phyloP scores from a whole-genome alignment of 495 filamentous ascomycete species.

The Barbatosphaeria neglecta region DNA sequence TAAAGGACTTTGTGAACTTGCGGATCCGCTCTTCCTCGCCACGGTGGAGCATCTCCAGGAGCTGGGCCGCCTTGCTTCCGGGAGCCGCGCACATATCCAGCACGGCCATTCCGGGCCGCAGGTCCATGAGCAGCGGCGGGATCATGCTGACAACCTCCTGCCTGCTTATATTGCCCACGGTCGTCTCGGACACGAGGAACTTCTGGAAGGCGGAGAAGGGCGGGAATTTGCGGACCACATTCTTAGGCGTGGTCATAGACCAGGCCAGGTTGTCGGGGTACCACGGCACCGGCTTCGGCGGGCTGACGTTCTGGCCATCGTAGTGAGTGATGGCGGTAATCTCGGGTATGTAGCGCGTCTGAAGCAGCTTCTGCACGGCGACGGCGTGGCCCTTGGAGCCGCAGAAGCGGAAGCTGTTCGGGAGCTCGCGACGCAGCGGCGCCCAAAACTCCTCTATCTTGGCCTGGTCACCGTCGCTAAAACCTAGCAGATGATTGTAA shows the following conservation, averaged over 20 bases:
- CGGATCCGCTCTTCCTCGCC: constrained; percentile 78
- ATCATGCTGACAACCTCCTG: constrained; percentile 99
- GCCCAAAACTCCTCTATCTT: constrained; percentile 63
- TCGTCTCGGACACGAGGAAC: constrained; percentile 95
- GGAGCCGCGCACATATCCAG: constrained; percentile 94
- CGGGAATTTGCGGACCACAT: constrained; percentile 76
- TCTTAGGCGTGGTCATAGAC: constrained; percentile 93
- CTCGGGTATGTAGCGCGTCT: constrained; percentile 79
- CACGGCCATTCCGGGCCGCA: constrained; percentile 80
- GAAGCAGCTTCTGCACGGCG: constrained; percentile 70
- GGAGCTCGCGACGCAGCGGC: constrained; percentile 66
- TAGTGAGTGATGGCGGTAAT: constrained; percentile 63
- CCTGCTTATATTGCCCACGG: constrained; percentile 90
- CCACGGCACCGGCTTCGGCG: constrained; percentile 72
- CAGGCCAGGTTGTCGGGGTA: constrained; percentile 91
- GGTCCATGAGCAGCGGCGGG: constrained; percentile 83
- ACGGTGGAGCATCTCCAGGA: constrained; percentile 85
- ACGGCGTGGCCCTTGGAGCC: constrained; percentile 90
- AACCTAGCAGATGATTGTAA: constrained; percentile 64
- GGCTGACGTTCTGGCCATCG: constrained; percentile 68
- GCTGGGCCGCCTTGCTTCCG: constrained; percentile 89
- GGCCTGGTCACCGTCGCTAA: constrained; percentile 65
- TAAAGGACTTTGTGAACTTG: constrained; percentile 43
- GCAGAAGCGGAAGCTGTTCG: constrained; percentile 93
- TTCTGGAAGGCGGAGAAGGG: constrained; percentile 94